phyloP scores from a whole-genome alignment of 2,329 filamentous ascomycete genomes.

The Cyphellophora attinorum region DNA sequence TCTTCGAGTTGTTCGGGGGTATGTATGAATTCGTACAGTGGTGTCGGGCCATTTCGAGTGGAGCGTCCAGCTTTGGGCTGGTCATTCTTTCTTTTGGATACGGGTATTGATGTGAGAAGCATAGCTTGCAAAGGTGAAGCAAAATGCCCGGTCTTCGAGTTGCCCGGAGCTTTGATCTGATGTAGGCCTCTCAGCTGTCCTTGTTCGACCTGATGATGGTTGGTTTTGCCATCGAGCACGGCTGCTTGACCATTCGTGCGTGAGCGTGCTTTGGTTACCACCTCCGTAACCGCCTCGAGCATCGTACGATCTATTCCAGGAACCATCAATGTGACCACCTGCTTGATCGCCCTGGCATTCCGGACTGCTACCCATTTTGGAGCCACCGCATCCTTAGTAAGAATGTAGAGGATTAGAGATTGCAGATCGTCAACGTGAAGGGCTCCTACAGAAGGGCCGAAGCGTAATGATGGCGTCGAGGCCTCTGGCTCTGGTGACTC shows the following conservation, averaged over 20 bases:
- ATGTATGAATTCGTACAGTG: conserved; percentile 71
- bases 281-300: conserved; percentile 52
- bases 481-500: too few relatives aligned
- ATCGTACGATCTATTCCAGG: conserved; percentile 84
- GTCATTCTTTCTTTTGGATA: conserved; percentile 51
- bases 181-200: conserved; percentile 55
- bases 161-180: conserved; percentile 80
- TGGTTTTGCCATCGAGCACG: neutral
- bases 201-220: neutral
- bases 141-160: conserved; percentile 68
- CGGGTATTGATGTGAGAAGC: conserved; percentile 63
- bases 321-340: conserved; percentile 83
- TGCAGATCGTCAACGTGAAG: conserved; percentile 44
- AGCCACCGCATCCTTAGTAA: conserved; percentile 50
- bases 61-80: conserved; percentile 56
- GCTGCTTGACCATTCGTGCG: neutral
- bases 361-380: conserved; percentile 56
- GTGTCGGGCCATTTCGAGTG: conserved; percentile 67
- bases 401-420: conserved; percentile 48
- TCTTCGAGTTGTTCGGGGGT: conserved; percentile 65
- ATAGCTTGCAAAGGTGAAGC: conserved; percentile 83
- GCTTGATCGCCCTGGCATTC: conserved; percentile 48
- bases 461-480: neutral
- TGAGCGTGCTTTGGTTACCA: neutral
- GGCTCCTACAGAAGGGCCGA: neutral